Conservation (phyloP, 441 rosid species). For the Metrosideros polymorpha region DNA sequence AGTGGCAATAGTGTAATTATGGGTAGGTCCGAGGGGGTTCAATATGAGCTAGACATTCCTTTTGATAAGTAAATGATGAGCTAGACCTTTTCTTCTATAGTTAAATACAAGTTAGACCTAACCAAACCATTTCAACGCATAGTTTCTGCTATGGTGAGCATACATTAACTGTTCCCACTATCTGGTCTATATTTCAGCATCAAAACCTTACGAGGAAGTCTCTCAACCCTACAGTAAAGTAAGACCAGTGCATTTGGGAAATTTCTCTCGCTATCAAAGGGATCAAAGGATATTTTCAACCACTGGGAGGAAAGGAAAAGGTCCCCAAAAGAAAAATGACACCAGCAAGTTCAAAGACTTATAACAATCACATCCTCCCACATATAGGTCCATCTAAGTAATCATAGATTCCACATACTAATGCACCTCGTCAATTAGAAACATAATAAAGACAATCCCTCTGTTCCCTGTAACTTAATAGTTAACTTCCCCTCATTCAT, state of each 20-base stretch:
- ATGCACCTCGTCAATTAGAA: background rate
- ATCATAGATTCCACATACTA: background rate
- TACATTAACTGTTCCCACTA: background rate
- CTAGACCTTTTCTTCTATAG: background rate
- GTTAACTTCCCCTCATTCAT: background rate
- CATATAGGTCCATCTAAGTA: background rate
- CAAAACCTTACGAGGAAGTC: background rate
- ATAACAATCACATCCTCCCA: background rate
- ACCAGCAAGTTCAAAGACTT: background rate
- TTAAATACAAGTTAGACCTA: background rate
- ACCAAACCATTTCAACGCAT: background rate
- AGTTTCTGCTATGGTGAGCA: background rate
- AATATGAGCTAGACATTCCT: background rate
- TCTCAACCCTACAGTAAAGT: background rate
- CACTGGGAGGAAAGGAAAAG: background rate
- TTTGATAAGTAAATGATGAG: background rate
- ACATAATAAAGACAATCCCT: background rate
- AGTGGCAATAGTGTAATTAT: background rate
- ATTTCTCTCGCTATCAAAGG: background rate
- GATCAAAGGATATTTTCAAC: background rate
- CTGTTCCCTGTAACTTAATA: background rate
- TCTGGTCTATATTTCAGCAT: background rate
- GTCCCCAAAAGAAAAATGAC: background rate
- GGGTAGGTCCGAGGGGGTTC: background rate
- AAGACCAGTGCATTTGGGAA: background rate